Evolutionary conservation across 164 flowering plant species (phyloP), one percentile per base, ranked within the genome.

Genomic region (Berberis thunbergii): DNA sequence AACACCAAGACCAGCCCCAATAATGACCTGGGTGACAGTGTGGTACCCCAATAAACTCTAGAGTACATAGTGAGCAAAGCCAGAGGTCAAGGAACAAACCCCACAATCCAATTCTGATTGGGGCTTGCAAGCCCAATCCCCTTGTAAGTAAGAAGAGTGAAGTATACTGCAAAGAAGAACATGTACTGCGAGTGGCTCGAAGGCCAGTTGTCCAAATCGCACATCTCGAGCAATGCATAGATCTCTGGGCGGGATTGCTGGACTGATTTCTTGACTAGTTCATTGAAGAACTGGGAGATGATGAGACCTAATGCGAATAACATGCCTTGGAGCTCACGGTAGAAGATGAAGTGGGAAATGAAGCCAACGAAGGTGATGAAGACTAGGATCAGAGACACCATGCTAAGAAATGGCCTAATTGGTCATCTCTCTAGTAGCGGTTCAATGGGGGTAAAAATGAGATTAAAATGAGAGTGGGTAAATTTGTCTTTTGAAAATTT

Each of bases 201-300:
- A 5, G 98, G 98, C 98, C 97, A 93, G 7, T 97, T 97, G 41
- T 93, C 96, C 2, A 97, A 93, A 61, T 90, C 97, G 76, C 97
- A 93, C 75, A 68, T 79, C 60, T 93, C 98, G 12, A 93, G 89
- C 3, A 85, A 49, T 4, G 63, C 76, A 59, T 97, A 93, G 13
- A 95, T 86, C 13, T 76, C 86, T 12, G 98, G 98, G 7, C 98
- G 87, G 7, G 94, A 81, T 43, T 92, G 91, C 61, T 84, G 0
- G 26, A 26, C 26, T 26, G n/a, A 54, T 87, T 38, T 75, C 84
- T 13, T 95, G 98, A 8, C 96, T 86, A n/a, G 91, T 78, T 49
- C 89, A 89, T 62, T 84, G 83, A 26, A 26, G 26, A 26, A 26
- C 26, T 26, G 26, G 26, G 26, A 26, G 26, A 26, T 26, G 26